Conservation (phyloP, 192 early-diverging fungal species). For the Spinellus fusiger region DNA sequence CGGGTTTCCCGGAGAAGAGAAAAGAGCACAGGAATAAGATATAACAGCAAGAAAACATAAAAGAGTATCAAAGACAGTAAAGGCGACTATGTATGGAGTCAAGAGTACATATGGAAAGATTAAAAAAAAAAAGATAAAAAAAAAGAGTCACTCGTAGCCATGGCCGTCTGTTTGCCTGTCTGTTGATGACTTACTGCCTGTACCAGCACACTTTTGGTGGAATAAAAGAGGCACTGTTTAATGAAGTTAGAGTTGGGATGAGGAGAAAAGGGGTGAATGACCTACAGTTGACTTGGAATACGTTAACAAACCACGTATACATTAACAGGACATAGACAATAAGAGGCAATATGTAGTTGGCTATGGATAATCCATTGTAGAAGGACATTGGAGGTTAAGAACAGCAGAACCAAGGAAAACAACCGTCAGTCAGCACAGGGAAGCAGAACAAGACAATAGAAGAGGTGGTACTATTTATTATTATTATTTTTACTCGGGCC, state of each 20-base stretch:
- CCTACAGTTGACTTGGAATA: slow-evolving; percentile 23
- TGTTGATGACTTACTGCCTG: too few relatives aligned
- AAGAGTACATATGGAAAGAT: too few relatives aligned
- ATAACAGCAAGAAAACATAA: slow-evolving; percentile 6
- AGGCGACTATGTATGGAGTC: not conserved
- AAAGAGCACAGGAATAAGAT: slow-evolving; percentile 2
- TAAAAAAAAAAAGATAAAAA: too few relatives aligned
- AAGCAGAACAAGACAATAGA: not conserved
- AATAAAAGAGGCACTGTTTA: not conserved
- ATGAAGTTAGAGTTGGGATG: not conserved
- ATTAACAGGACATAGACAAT: slow-evolving; percentile 5
- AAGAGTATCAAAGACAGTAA: not conserved
- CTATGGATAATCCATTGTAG: not conserved
- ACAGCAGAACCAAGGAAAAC: too few relatives aligned
- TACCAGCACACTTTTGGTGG: not conserved
- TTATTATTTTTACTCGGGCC: not conserved
- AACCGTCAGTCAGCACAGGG: too few relatives aligned
- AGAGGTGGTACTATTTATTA: not conserved
- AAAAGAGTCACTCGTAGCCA: too few relatives aligned
- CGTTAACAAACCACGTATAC: slow-evolving; percentile 20
- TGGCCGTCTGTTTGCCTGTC: too few relatives aligned
- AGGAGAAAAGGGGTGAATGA: not conserved
- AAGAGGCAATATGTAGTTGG: slow-evolving; percentile 12
- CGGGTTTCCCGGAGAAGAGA: slow-evolving; percentile 8
- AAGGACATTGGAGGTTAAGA: not conserved